Percentiles rank a stretch among this genome's conserved stretches.
Evolutionary conservation across 768 basidiomycete species (phyloP).

Genomic region (Xerocomellus chrysenteron): DNA sequence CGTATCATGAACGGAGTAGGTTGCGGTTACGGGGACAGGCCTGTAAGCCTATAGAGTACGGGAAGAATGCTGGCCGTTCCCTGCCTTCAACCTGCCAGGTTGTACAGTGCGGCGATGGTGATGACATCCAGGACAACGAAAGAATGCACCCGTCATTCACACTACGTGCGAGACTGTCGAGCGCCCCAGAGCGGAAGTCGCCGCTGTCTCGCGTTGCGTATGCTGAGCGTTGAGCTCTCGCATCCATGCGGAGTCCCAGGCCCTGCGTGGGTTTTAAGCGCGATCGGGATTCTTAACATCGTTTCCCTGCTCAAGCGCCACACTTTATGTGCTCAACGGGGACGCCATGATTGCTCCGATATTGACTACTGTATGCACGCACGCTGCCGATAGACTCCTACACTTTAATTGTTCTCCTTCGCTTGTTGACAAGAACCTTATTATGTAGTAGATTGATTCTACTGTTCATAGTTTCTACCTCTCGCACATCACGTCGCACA

Average conservation of each 20-base stretch:
- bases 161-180: slow-evolving; percentile 10
- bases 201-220: slow-evolving; percentile 23
- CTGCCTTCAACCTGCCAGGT: slow-evolving; percentile 4
- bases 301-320: neutral
- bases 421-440: slow-evolving; percentile 6
- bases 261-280: neutral
- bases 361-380: neutral
- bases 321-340: neutral
- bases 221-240: slow-evolving; percentile 22
- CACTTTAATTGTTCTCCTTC: slow-evolving; percentile 11
- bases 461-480: slow-evolving; percentile 16
- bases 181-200: slow-evolving; percentile 23
- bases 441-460: slow-evolving; percentile 29
- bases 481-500: neutral
- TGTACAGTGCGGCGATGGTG: neutral
- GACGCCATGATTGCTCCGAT: neutral
- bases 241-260: neutral
- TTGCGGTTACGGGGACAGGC: slow-evolving; percentile 21
- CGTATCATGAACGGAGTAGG: slow-evolving; percentile 23
- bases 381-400: neutral
- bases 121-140: slow-evolving; percentile 2
- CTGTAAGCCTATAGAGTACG: neutral
- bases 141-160: neutral
- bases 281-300: neutral
- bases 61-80: slow-evolving; percentile 14